Evolutionary conservation across 495 filamentous ascomycete species (phyloP), one percentile per base, ranked within the genome.

Genomic region (Tuber aestivum): DNA sequence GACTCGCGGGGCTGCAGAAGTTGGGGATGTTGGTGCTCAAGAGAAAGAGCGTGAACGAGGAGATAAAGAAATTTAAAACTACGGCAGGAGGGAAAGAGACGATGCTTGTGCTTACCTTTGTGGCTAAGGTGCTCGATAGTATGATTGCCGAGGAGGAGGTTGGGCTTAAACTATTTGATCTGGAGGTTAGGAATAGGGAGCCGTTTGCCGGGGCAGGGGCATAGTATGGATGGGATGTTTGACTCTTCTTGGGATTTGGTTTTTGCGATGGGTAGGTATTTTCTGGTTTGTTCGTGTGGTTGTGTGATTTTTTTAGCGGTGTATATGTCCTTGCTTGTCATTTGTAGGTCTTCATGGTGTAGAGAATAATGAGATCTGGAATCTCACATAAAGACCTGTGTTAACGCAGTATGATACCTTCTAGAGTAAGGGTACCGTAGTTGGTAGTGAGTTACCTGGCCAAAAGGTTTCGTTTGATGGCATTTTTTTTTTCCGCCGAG

Each of bases 1-100:
- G 56, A 35, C 56, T 65, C 12, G 56, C 56, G 27, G 91, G 91
- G 69, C 73, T 87, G 83, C 93, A 93, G 84, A 81, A 92, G 75
- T 80, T 93, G 77, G 91, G 91, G 10, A 90, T 90, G 84, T 86
- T 85, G 32, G 81, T 83, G 69, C 70, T 78, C 74, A 74, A 42
- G 72, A 68, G 75, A 41, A 78, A 81, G 72, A 41, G 1, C 41
- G 74, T 68, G 50, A 75, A 82, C 6, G 80, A 45, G 37, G 56
- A 41, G 41, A 78, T 75, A 75, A 44, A n/a, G 32, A 74, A 44
- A 50, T 41, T 10, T 56, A 68, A 14, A 40, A 42, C 1, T 3
- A 69, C 38, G 68, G 42, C 23, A 7, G 56, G 42, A 35, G 23
- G 35, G 35, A 56, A 18, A 50, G 14, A 23, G 32, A 40, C 0